Base-by-base conservation (phyloP, 768 basidiomycete genomes). In the Phanerodontia chrysosporium region DNA sequence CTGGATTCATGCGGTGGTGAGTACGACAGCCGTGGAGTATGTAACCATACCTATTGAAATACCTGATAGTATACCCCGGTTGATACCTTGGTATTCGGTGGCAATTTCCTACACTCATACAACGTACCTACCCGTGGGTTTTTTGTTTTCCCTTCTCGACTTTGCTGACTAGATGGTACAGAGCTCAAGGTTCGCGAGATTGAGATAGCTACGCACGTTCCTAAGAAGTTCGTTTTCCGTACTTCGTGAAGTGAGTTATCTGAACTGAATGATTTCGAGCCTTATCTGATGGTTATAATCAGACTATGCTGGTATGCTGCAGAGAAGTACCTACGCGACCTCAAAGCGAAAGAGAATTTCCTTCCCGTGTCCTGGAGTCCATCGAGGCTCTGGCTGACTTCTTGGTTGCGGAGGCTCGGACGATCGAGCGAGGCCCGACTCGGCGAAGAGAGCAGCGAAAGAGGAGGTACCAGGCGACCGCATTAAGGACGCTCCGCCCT, bases 1-100 rank as follows among this genome's bases (percentile, higher is more conserved):
- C 0, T 99, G 96, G 90, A 98, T 98, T 59, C 96, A 99, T 69
- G 93, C 94, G 12, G 96, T 99, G 42, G 95, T 96, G 70, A 70
- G 89, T 76, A n/a, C n/a, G n/a, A n/a, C n/a, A n/a, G n/a, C n/a
- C n/a, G n/a, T n/a, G n/a, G n/a, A n/a, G n/a, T n/a, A n/a, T n/a
- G n/a, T n/a, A n/a, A n/a, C n/a, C n/a, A n/a, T n/a, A n/a, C n/a
- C n/a, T n/a, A n/a, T n/a, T n/a, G n/a, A n/a, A n/a, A n/a, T n/a
- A n/a, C n/a, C n/a, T n/a, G n/a, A n/a, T n/a, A 96, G 90, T 87
- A 92, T 72, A 98, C 97, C 0, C 96, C 96, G 0, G 73, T 80
- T 30, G 95, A 99, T 69, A 89, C 95, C 3, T 78, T 99, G 44
- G 97, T 99, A 1, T 96, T 98, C 67, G 96, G 96, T 1, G 96